These are phyloP conservation scores for Neonothopanus nambi DNA, from an alignment of 1,284 basidiomycete species.

Conservation along the genomic window DNA sequence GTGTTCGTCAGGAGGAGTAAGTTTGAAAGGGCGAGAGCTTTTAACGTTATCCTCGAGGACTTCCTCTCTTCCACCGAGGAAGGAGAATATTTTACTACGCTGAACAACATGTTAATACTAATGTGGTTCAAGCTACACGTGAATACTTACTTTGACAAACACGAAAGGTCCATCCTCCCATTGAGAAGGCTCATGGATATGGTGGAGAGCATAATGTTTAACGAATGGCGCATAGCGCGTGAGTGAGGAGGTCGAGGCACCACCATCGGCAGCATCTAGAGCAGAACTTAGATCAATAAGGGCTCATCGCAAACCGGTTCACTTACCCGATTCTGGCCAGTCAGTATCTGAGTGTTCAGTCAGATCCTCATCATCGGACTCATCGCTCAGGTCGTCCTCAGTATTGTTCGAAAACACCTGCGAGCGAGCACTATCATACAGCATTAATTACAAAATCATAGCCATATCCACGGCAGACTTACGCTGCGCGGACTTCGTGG, in stretches of 20 bases:
- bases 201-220: conserved; percentile 36
- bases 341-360: conserved; percentile 60
- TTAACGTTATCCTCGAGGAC: no score
- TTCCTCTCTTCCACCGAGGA: no score
- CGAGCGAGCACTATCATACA: background rate
- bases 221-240: conserved; percentile 38
- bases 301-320: background rate
- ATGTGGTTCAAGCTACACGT: no score
- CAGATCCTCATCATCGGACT: conserved; percentile 73
- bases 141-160: conserved; percentile 29
- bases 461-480: conserved; percentile 23
- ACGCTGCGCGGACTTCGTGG: conserved; percentile 70
- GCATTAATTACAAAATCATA: background rate
- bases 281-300: background rate
- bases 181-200: conserved; percentile 25
- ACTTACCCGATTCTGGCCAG: conserved; percentile 41
- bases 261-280: background rate
- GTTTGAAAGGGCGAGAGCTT: background rate
- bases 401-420: conserved; percentile 31
- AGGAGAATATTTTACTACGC: no score
- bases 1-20: background rate
- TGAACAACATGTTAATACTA: no score
- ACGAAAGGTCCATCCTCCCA: conserved; percentile 39
- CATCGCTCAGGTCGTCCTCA: conserved; percentile 63
- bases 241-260: conserved; percentile 30